Evolutionary conservation across 441 rosid genomes (phyloP).

Genomic region (Gossypium laxum): DNA sequence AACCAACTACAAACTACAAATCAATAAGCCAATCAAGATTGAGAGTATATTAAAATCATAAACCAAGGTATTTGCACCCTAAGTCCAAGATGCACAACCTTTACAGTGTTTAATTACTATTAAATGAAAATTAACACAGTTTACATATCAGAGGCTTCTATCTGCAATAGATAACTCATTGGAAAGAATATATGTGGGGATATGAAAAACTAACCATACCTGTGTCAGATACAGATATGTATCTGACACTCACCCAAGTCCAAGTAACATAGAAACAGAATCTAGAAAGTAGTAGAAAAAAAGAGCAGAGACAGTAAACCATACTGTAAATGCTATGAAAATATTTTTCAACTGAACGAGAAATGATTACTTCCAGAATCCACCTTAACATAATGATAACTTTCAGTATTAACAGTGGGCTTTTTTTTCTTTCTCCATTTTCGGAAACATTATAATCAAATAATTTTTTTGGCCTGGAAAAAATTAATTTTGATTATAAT

Average conservation of each 20-base stretch:
- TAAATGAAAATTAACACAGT: background rate
- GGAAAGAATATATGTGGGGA: background rate
- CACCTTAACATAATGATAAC: background rate
- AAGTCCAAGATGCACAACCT: background rate
- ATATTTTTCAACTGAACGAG: background rate
- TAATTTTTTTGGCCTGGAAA: background rate
- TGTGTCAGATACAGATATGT: too few species aligned
- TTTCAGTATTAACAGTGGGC: background rate
- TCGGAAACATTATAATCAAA: background rate
- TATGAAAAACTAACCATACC: too few species aligned
- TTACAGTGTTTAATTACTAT: background rate
- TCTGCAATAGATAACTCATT: background rate
- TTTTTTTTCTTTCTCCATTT: background rate
- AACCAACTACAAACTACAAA: background rate
- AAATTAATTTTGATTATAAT: background rate
- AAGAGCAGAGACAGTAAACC: background rate
- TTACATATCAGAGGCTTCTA: background rate
- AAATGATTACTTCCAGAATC: background rate
- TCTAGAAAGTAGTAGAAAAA: background rate
- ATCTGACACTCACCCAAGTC: background rate
- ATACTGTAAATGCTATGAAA: background rate
- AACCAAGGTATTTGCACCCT: background rate
- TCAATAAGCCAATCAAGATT: background rate
- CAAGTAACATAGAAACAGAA: background rate
- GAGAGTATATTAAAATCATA: conserved; percentile 2